Percentiles rank a stretch among this genome's conserved stretches.
Conservation (phyloP, 768 basidiomycete genomes). For the Lactifluus pinguis region DNA sequence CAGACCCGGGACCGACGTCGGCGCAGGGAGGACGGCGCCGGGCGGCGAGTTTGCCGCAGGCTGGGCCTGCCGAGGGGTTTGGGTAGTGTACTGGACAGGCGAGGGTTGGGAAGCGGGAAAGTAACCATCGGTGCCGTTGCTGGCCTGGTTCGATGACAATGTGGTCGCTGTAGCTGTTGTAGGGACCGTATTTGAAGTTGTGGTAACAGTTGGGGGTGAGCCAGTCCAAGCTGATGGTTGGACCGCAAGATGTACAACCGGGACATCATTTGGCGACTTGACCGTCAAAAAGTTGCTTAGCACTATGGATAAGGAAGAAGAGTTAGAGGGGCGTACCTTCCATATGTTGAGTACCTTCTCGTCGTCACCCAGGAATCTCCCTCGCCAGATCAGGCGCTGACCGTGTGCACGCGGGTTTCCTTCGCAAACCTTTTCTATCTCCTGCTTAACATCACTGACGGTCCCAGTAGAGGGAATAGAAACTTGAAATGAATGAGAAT, state of each 20-base stretch:
- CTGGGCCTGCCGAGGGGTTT: not conserved
- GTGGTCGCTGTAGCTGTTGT: not conserved
- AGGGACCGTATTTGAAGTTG: constrained; percentile 3
- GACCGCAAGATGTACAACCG: constrained; percentile 68
- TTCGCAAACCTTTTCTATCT: constrained; percentile 49
- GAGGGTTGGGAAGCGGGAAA: not conserved
- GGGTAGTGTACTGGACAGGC: not conserved
- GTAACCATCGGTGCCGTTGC: not conserved
- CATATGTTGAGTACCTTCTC: constrained; percentile 61
- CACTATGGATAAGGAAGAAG: not conserved
- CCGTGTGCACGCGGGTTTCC: constrained; percentile 62
- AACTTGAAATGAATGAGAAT: constrained; percentile 56
- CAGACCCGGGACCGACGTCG: constrained; percentile 10
- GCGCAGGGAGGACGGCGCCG: not conserved
- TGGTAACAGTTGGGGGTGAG: constrained; percentile 35
- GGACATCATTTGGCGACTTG: constrained; percentile 48
- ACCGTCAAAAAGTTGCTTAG: not conserved
- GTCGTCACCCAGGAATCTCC: constrained; percentile 53
- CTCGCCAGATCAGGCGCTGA: constrained; percentile 70
- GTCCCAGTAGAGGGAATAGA: constrained; percentile 39
- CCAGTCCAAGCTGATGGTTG: constrained; percentile 68
- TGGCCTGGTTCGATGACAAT: not conserved
- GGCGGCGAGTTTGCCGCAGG: not conserved
- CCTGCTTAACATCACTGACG: constrained; percentile 56
- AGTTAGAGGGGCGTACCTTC: constrained; percentile 40